Evolutionary conservation across 768 basidiomycete genomes (phyloP).

Genomic region (Exidia glandulosa): DNA sequence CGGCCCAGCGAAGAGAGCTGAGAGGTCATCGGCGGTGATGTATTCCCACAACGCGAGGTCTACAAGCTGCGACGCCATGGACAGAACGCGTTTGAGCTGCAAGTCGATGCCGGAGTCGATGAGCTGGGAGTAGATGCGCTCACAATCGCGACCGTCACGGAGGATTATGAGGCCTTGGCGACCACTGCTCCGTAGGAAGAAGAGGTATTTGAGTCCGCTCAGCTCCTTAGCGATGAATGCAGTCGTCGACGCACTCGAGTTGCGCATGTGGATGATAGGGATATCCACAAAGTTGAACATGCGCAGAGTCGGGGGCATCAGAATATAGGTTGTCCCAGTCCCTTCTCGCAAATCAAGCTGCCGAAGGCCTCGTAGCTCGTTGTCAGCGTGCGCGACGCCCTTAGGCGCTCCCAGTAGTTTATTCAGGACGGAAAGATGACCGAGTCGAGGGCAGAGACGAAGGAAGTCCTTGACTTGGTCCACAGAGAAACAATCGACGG

Average conservation of each 20-base stretch:
- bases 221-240: neutral
- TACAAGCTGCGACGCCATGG: neutral
- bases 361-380: no score
- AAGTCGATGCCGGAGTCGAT: neutral
- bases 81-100: neutral
- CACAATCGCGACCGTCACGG: neutral
- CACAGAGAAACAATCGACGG: neutral
- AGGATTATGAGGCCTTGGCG: neutral
- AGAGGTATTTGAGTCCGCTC: neutral
- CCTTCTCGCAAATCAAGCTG: no score
- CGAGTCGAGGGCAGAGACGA: neutral
- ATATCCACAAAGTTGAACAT: neutral
- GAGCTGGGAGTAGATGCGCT: neutral
- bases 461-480: neutral
- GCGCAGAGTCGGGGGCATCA: neutral
- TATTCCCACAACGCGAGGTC: neutral
- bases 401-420: neutral
- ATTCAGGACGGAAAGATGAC: neutral
- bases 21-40: neutral
- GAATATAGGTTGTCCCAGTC: neutral
- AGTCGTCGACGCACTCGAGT: neutral
- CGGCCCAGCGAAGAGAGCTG: neutral
- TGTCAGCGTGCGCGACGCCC: no score
- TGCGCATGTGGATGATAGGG: neutral
- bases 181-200: neutral